These are phyloP conservation scores for Aurinia saxatilis DNA, from an alignment of 345 rosid genomes.

Conservation along the genomic window DNA sequence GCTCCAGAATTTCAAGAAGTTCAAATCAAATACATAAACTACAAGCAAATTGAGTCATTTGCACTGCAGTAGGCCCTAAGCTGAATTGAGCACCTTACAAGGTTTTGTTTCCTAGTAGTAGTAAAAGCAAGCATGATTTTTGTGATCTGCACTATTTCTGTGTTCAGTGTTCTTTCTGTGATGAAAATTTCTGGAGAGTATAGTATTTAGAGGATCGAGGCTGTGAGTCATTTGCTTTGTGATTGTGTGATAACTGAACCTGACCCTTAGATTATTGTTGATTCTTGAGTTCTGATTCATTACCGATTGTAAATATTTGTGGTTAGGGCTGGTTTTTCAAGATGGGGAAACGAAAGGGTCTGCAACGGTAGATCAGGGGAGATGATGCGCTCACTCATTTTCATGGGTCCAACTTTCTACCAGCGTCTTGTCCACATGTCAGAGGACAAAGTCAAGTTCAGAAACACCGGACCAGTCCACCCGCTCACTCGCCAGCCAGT, in stretches of 20 bases:
- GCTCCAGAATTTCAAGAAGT: background rate
- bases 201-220: background rate
- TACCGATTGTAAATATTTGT: background rate
- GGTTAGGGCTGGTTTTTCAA: slow-evolving; percentile 75
- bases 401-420: slow-evolving; percentile 88
- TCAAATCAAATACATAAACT: background rate
- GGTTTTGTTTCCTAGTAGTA: background rate
- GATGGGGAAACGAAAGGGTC: slow-evolving; percentile 84
- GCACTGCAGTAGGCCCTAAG: background rate
- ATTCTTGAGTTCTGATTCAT: background rate
- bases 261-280: background rate
- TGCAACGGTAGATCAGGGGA: slow-evolving; percentile 76
- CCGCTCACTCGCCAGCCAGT: slow-evolving; percentile 92
- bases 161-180: background rate
- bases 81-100: background rate
- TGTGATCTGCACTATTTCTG: background rate
- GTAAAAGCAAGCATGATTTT: background rate
- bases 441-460: slow-evolving; percentile 84
- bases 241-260: background rate
- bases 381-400: slow-evolving; percentile 59
- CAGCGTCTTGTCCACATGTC: slow-evolving; percentile 86
- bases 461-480: slow-evolving; percentile 91
- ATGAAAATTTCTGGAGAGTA: background rate
- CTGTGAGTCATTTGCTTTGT: background rate
- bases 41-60: background rate